Base-by-base conservation (phyloP, 805 yeast species). In the Myxozyma neotropica region DNA sequence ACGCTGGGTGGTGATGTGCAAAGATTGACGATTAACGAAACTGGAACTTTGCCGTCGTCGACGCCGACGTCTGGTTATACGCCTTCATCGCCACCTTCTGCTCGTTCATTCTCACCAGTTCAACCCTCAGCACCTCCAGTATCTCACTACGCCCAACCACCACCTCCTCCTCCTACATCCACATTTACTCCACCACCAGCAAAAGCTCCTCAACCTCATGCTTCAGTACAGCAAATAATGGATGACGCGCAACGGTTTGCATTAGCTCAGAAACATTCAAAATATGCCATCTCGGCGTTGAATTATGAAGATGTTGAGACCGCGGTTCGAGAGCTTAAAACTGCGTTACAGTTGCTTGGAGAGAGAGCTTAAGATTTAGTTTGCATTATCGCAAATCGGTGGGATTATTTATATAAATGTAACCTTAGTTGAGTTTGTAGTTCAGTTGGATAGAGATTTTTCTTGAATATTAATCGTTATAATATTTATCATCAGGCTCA, bases 251-350 rank as follows among this genome's bases (percentile, higher is more conserved):
- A 76, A 38, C 58, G 75, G 1, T 70, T 78, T 1, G 65, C 71
- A 2, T 58, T 67, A 3, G 83, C 86, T 1, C 84, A 83, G 67
- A 86, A 85, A 67, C 86, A 82, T 61, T 86, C 90, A 58, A 82
- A 81, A 65, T 86, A 81, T 68, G 91, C 89, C n/a, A 79, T 85
- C 10, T 84, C 89, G 10, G 90, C 92, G 0, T 76, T 86, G 36
- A 84, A 83, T 68, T 87, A 85, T 68, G 92, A 87, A 66, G 92
- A 86, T 61, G 71, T 79, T 6, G 73, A 67, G n/a, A 87, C 91
- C 0, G 92, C 91, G 2, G 77, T 83, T 50, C 67, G 67, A 7
- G 87, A 86, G 70, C 74, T 86, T 35, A 67, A 73, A 31, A 71
- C 75, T 40, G 87, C 88, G 0, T 70, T 85, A 19, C 26, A 44